Evolutionary conservation across 768 basidiomycete genomes (phyloP).

Genomic region (Tylopilus intermedius): DNA sequence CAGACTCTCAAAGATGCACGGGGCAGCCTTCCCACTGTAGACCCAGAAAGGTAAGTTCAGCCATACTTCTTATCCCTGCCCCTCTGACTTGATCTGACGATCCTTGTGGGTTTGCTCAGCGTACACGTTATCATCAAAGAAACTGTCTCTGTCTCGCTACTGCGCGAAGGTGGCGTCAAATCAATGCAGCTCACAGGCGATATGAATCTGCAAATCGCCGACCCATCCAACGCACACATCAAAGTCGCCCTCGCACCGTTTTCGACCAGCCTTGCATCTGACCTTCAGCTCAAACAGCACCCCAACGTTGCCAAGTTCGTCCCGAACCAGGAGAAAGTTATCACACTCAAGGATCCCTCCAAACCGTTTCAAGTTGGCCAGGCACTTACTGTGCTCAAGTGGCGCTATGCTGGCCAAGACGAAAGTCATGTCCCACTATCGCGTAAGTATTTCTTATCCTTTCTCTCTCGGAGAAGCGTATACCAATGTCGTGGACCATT

Average conservation of each 20-base stretch:
- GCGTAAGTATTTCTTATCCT: slow-evolving; percentile 48
- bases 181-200: slow-evolving; percentile 91
- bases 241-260: slow-evolving; percentile 59
- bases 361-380: slow-evolving; percentile 86
- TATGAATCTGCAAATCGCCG: slow-evolving; percentile 85
- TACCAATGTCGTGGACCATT: neutral
- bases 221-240: slow-evolving; percentile 67
- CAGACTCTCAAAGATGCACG: slow-evolving; percentile 43
- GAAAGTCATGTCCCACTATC: slow-evolving; percentile 89
- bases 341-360: slow-evolving; percentile 80
- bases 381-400: slow-evolving; percentile 82
- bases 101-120: slow-evolving; percentile 36
- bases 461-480: neutral
- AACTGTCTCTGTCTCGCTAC: slow-evolving; percentile 69
- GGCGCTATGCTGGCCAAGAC: slow-evolving; percentile 87
- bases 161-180: slow-evolving; percentile 88
- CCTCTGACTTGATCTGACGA: neutral
- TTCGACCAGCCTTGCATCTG: slow-evolving; percentile 55
- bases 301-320: slow-evolving; percentile 88
- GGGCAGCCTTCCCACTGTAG: slow-evolving; percentile 70
- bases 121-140: slow-evolving; percentile 87
- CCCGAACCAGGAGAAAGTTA: slow-evolving; percentile 57
- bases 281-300: slow-evolving; percentile 94
- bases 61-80: neutral
- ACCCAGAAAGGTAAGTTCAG: slow-evolving; percentile 60